Evolutionary conservation across 1,284 basidiomycete genomes (phyloP).

Genomic region (Microbotryum saponariae): DNA sequence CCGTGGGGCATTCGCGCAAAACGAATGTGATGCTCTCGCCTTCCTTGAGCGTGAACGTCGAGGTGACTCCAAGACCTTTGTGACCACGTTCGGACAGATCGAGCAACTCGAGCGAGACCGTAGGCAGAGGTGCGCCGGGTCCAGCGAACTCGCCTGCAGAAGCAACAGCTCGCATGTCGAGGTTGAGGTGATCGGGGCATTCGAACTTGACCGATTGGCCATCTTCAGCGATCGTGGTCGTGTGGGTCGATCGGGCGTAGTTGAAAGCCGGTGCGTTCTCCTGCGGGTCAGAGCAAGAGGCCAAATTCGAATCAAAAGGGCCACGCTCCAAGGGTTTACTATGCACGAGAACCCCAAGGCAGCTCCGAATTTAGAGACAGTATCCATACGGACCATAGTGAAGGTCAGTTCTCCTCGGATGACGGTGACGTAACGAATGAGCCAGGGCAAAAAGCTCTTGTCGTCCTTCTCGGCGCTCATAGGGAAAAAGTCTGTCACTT

Average conservation of each 20-base stretch:
- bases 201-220: slow-evolving; percentile 49
- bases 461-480: slow-evolving; percentile 48
- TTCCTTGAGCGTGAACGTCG: slow-evolving; percentile 58
- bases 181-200: slow-evolving; percentile 50
- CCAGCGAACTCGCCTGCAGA: slow-evolving; percentile 11
- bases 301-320: background rate
- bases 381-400: slow-evolving; percentile 48
- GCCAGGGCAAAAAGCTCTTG: slow-evolving; percentile 70
- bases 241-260: slow-evolving; percentile 70
- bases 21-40: slow-evolving; percentile 81
- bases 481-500: slow-evolving; percentile 60
- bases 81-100: slow-evolving; percentile 58
- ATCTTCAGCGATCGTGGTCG: slow-evolving; percentile 49
- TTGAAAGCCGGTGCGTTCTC: slow-evolving; percentile 84
- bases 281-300: slow-evolving; percentile 4
- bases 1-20: slow-evolving; percentile 50
- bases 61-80: slow-evolving; percentile 42
- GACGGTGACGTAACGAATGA: slow-evolving; percentile 76
- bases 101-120: slow-evolving; percentile 45
- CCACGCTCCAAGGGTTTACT: background rate
- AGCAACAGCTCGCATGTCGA: slow-evolving; percentile 66
- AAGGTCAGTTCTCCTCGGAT: slow-evolving; percentile 69
- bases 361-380: background rate
- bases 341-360: background rate
- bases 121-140: slow-evolving; percentile 5